These are phyloP conservation scores for Cnidoscolus chayamansa DNA, from an alignment of 441 rosid species.

Conservation along the genomic window DNA sequence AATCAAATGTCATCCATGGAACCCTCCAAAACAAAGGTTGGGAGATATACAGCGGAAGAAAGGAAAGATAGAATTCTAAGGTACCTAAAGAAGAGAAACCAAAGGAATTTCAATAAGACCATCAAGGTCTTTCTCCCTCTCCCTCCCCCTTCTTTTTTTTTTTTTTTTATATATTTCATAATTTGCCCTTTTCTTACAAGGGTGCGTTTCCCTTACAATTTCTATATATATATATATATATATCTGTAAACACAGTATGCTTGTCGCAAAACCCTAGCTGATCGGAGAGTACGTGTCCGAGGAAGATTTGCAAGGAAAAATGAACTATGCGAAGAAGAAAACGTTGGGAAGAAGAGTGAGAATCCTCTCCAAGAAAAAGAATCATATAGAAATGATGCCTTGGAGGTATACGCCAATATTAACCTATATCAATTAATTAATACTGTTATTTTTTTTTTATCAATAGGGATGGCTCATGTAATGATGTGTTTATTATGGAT, in stretches of 20 bases:
- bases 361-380: slow-evolving; percentile 41
- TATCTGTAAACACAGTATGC: slow-evolving; percentile 53
- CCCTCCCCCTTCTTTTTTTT: no score
- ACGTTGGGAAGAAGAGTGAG: slow-evolving; percentile 34
- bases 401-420: slow-evolving; percentile 38
- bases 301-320: slow-evolving; percentile 88
- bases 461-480: no score
- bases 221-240: no score
- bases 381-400: slow-evolving; percentile 35
- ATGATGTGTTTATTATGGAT: not conserved
- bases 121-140: slow-evolving; percentile 55
- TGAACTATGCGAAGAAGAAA: slow-evolving; percentile 58
- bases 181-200: not conserved
- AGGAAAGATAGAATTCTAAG: slow-evolving; percentile 81
- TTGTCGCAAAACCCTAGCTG: slow-evolving; percentile 95
- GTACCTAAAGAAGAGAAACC: slow-evolving; percentile 87
- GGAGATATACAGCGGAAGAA: slow-evolving; percentile 76
- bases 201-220: not conserved
- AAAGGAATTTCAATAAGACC: slow-evolving; percentile 90
- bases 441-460: no score
- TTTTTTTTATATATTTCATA: not conserved
- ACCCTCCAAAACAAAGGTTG: slow-evolving; percentile 50
- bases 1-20: slow-evolving; percentile 35
- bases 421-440: no score
- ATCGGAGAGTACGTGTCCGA: slow-evolving; percentile 78